Conservation (phyloP, 176 grass and related monocot genomes). For the Raddia guianensis region DNA sequence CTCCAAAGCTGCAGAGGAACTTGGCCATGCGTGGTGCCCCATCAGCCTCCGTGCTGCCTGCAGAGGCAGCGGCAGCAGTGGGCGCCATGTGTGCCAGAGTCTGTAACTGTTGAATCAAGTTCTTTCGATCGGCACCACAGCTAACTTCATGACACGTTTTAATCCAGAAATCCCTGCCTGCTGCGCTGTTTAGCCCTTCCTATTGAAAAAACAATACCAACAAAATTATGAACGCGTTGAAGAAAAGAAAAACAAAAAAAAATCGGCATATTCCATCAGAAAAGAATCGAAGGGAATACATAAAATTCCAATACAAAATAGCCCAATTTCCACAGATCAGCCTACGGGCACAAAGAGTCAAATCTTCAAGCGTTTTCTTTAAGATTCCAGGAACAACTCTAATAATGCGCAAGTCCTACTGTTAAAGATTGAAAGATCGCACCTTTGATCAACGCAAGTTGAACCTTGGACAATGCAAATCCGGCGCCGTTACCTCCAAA, state of each 20-base stretch:
- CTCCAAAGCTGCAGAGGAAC: slow-evolving; percentile 93
- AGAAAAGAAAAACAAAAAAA: neutral
- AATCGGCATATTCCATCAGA: neutral
- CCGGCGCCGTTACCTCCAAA: neutral
- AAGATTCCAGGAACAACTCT: neutral
- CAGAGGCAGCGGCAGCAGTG: neutral
- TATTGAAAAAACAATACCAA: slow-evolving; percentile 10
- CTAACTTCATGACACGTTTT: slow-evolving; percentile 23
- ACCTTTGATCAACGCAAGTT: neutral
- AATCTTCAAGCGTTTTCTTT: neutral
- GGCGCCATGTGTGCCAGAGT: slow-evolving; percentile 32
- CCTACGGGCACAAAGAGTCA: neutral
- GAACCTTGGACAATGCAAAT: neutral
- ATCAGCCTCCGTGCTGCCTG: slow-evolving; percentile 29
- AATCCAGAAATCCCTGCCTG: neutral
- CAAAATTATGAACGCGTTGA: neutral
- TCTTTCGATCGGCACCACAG: slow-evolving; percentile 6
- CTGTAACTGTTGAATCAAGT: slow-evolving; percentile 1
- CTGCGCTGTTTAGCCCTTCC: slow-evolving; percentile 13
- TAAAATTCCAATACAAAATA: neutral
- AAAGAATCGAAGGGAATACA: neutral
- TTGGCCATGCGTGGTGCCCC: slow-evolving; percentile 66
- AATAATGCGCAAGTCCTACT: neutral
- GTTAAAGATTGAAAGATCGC: neutral
- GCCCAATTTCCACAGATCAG: slow-evolving; percentile 2